Conservation (phyloP, 768 basidiomycete species). For the Mycena galopus region DNA sequence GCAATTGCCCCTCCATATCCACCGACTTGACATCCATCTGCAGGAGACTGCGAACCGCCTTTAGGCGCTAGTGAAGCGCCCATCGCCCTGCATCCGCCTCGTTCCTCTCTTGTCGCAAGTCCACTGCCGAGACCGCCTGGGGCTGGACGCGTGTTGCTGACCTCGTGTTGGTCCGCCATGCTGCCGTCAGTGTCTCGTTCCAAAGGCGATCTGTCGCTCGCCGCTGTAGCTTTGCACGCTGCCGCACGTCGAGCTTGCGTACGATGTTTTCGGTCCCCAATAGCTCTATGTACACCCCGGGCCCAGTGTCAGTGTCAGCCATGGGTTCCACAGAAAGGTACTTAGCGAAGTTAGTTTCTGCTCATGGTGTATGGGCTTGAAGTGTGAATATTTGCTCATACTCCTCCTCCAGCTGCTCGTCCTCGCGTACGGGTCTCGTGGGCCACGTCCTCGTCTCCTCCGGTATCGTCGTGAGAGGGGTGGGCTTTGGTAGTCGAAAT, state of each 20-base stretch:
- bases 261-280: not conserved
- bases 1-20: not conserved
- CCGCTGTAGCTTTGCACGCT: not conserved
- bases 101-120: not conserved
- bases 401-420: slow-evolving; percentile 20
- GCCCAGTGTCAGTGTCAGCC: not conserved
- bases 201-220: not conserved
- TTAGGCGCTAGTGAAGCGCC: not conserved
- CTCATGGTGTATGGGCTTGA: slow-evolving; percentile 8
- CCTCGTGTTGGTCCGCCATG: not conserved
- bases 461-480: too few species aligned
- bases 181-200: slow-evolving; percentile 3
- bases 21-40: not conserved
- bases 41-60: not conserved
- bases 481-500: not conserved
- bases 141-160: not conserved
- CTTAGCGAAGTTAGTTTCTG: slow-evolving; percentile 16
- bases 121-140: not conserved
- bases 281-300: too few species aligned
- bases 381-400: not conserved
- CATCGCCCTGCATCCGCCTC: not conserved
- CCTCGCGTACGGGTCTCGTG: not conserved
- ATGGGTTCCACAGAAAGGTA: slow-evolving; percentile 14
- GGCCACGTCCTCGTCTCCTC: not conserved
- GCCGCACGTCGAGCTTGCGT: not conserved